Evolutionary conservation across 371 early-diverging fungal genomes (phyloP), one percentile per base, ranked within the genome.

Genomic region (Apophysomyces ossiformis): DNA sequence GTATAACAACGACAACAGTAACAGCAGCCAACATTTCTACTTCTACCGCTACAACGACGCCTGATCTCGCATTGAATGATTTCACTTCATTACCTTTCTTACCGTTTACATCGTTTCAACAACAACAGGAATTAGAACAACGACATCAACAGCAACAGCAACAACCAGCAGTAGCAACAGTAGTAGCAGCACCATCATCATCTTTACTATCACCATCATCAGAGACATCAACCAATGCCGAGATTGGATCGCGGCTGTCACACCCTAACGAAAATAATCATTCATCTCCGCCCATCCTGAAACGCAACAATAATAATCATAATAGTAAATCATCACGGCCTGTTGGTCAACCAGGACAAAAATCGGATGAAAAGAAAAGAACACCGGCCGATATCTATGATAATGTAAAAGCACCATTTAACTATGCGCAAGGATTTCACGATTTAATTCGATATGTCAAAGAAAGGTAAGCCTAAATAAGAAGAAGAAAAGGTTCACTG

Each of bases 361-460:
- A 41, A 37, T 37, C 65, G 43, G 60, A 50, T 11, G 76, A 65
- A 57, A 65, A 63, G 72, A 77, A 70, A 72, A 79, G 68, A 62
- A 82, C 85, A 36, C 85, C 85, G 2, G 85, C 84, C 58, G 89
- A 86, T 67, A 91, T 92, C n/a, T 95, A 95, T 74, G 78, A 83
- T 39, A 74, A 79, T 62, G 92, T 93, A 13, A 82, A 79, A 57
- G 82, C 85, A 58, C 94, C 96, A 8, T 93, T 91, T 75, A 90
- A 92, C 67, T 95, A 96, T 73, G 89, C 91, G 13, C 92, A 91
- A 68, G 96, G 96, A 5, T 96, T 92, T 72, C 96, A 95, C 70
- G 93, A 90, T 68, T 76, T 95, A 32, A 83, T 93, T 50, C 84
- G 84, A 50, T 90, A 89, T 70, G 89, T 94, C n/a, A 83, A 85